Base-by-base conservation (phyloP, 2,329 filamentous ascomycete genomes). In the Pseudogymnoascus sp. region DNA sequence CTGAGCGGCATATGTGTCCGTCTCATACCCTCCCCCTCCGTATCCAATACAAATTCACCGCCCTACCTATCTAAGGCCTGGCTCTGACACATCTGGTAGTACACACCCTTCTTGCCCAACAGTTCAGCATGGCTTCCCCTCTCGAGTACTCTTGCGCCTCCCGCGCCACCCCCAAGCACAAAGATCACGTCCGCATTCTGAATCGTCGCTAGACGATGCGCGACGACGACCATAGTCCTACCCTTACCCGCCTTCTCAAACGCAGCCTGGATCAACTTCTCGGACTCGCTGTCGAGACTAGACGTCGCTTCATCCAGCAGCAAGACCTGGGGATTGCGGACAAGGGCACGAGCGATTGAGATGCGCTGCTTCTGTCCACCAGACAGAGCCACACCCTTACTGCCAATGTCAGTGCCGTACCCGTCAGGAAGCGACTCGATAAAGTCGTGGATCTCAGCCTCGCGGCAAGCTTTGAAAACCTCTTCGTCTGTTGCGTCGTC, bases 181-280 rank as follows among this genome's bases (percentile, higher is more conserved):
- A 90, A 91, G 44, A 93, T 93, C n/a, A 87, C 78, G 72, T 93
- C 87, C 1, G 89, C 89, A 68, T 92, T 88, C 73, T 90, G 89
- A 18, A 93, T 86, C 11, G 89, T 93, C 0, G 87, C 87, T 59
- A 93, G 78, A 12, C 90, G 80, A 73, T 93, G 90, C 1, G 90
- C 90, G 10, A 95, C 89, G 2, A 89, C 89, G 2, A 95, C 79
- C 65, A 89, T 90, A 1, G 90, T 86, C 6, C 82, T 76, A 2
- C 82, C 83, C 66, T 80, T 79, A 3, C 80, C 81, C 0, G 84
- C 85, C 44, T 79, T 79, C 77, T 91, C 87, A 70, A 93, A 85
- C 0, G 89, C 88, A 0, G 78, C 78, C 73, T 93, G 83, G 1
- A 87, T 80, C 3, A 82, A 71, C 42, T 82, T 78, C 70, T 86